Base-by-base conservation (phyloP, 2,329 filamentous ascomycete species). In the Colletotrichum melonis region DNA sequence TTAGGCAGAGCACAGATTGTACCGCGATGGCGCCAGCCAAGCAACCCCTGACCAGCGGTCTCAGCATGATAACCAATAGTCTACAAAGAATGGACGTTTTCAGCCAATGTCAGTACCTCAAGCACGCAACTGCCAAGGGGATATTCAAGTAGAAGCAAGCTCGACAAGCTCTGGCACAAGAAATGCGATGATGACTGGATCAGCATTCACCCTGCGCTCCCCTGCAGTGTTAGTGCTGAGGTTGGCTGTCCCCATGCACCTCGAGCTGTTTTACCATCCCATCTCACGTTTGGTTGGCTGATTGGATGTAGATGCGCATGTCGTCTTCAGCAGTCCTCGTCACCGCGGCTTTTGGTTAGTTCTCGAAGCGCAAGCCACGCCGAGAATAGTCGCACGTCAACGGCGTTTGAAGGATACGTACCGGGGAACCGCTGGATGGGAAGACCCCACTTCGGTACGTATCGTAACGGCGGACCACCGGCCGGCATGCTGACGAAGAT, bases 331-430 rank as follows among this genome's bases (percentile, higher is more conserved):
- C 16, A 6, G 46, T 38, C 49, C n/a, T 12, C 38, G 56, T 62
- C 56, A 9, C 32, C 11, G 42, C 28, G 9, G 30, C 16, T 24
- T 69, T 22, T 60, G 70, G 59, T 69, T 73, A 60, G 70, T 52
- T 35, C 42, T 70, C 32, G 46, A 73, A 73, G 70, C 70, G 70
- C 70, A 73, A 73, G 70, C 70, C 70, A 65, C 70, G 26, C 67
- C 35, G 55, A 65, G 67, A 73, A 73, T 73, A 73, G 55, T 46
- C 56, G 66, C 54, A 60, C 42, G 22, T 28, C 58, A 35, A 22
- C n/a, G 19, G 12, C 22, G 22, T n/a, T 12, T 4, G 26, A 19
- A 6, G 22, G 42, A 6, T 46, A 63, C 65, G 54, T 64, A 35
- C 54, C 16, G n/a, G 3, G 11, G 32, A 12, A 35, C 32, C 32